Evolutionary conservation across 1,284 basidiomycete genomes (phyloP), one percentile per base, ranked within the genome.

Genomic region (Entoloma clypeatum): DNA sequence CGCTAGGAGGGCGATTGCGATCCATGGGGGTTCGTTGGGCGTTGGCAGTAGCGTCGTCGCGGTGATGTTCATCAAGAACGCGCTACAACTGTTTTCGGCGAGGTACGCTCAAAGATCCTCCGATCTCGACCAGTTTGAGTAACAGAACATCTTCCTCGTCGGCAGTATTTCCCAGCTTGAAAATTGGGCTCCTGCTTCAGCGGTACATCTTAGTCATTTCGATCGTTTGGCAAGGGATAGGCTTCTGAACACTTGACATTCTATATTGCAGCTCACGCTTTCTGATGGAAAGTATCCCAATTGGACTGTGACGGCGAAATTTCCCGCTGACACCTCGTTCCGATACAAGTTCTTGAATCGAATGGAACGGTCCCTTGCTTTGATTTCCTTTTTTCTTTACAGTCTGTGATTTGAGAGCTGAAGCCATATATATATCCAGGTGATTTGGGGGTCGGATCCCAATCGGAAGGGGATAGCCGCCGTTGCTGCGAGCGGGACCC

Each of bases 311-410:
- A 72, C 72, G 0, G 62, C 80, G 8, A 56, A 57, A 16, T 50
- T 84, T 0, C 74, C 77, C 0, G 63, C 69, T 0, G 66, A 60
- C 37, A 75, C 72, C 0, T 49, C 53, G 1, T 79, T 82, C 56
- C 50, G 75, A 48, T 82, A 75, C 62, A 83, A 81, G 57, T 81
- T 77, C 45, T 74, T 82, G 72, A 74, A 47, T 63, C 67, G 2
- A 63, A 75, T 47, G 78, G 77, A 36, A 70, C 58, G 42, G 77
- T 80, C 49, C 49, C 76, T 64, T n/a, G 25, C 25, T 44, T 35
- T 32, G 21, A 21, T 28, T 22, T 9, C 19, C 3, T 30, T 19
- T 30, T 23, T 9, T n/a, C 17, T 36, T 6, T 17, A 33, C 10
- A 23, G 14, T 25, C 24, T 22, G 18, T 33, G 7, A 26, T 23